phyloP scores from a whole-genome alignment of 805 yeast species.

The Candida xiaguanensis region DNA sequence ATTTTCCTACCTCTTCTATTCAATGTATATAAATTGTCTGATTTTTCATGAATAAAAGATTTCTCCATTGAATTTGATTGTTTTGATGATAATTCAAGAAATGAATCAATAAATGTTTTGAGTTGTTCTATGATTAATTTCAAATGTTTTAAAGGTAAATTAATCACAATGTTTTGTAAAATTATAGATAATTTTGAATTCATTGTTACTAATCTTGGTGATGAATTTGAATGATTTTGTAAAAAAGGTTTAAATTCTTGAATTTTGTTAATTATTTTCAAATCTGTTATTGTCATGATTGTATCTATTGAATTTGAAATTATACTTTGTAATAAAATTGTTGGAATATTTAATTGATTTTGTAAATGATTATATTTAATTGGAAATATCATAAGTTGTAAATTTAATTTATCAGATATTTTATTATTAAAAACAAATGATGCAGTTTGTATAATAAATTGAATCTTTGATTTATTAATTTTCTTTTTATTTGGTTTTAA shows the following conservation, averaged over 20 bases:
- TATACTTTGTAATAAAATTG: conserved; percentile 20
- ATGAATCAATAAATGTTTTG: conserved; percentile 9
- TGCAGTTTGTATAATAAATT: conserved; percentile 39
- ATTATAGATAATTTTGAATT: conserved; percentile 15
- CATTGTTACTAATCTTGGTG: conserved; percentile 18
- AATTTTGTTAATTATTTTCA: conserved; percentile 23
- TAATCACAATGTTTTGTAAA: conserved; percentile 14
- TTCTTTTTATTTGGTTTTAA: background rate
- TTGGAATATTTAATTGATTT: conserved; percentile 30
- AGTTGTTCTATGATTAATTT: conserved; percentile 10
- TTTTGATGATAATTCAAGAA: conserved; percentile 5
- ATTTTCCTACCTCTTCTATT: conserved; percentile 3
- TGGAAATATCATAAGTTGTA: conserved; percentile 38
- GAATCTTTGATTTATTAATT: conserved; percentile 9
- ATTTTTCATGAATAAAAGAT: conserved; percentile 2
- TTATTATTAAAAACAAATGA: conserved; percentile 23
- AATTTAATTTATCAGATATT: conserved; percentile 13
- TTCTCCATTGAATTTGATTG: conserved; percentile 8
- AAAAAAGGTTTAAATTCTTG: conserved; percentile 23
- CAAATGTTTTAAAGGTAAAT: conserved; percentile 11
- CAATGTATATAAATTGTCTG: background rate
- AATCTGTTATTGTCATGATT: conserved; percentile 19
- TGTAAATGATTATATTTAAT: conserved; percentile 37
- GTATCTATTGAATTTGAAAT: conserved; percentile 8
- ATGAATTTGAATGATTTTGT: conserved; percentile 9